Evolutionary conservation across 148 eudicot genomes (phyloP), one percentile per base, ranked within the genome.

Genomic region (Dianthus caryophyllus): DNA sequence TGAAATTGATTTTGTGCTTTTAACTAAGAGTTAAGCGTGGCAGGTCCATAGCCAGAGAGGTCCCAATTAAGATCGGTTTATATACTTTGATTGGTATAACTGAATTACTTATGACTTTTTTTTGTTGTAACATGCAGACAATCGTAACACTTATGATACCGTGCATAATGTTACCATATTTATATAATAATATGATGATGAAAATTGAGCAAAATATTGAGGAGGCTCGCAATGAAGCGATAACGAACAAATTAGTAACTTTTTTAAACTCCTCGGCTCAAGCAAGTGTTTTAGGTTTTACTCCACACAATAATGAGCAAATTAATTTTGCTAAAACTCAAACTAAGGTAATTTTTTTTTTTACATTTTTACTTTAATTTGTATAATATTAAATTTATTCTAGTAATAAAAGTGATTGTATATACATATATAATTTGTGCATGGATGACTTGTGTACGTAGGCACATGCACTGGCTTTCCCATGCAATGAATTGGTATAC

Each of bases 381-480:
- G 44, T 41, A 41, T 9, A 13, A 41, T 41, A 41, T 41, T 2
- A 33, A 17, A 30, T 60, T 10, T 7, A 17, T 38, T 9, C 18
- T 8, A 61, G 4, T 38, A 15, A 61, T 9, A 21, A 1, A 10
- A n/a, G n/a, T n/a, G n/a, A n/a, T n/a, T n/a, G n/a, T n/a, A n/a
- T n/a, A n/a, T n/a, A n/a, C n/a, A n/a, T n/a, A n/a, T n/a, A n/a
- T n/a, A n/a, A 10, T 63, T 43, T 39, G 66, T 21, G 26, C 11
- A 22, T 21, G 29, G 17, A n/a, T 21, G 17, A 9, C 9, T 29
- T 6, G 15, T 4, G 12, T 41, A 51, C 73, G 61, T 71, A 90
- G 95, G 84, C 76, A 24, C 83, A 77, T 67, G 83, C 53, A 39
- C 61, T 86, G 79, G 84, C 82, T 31, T 50, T 77, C 39, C 82